Base-by-base conservation (phyloP, 805 yeast genomes). In the Candida wancherniae region DNA sequence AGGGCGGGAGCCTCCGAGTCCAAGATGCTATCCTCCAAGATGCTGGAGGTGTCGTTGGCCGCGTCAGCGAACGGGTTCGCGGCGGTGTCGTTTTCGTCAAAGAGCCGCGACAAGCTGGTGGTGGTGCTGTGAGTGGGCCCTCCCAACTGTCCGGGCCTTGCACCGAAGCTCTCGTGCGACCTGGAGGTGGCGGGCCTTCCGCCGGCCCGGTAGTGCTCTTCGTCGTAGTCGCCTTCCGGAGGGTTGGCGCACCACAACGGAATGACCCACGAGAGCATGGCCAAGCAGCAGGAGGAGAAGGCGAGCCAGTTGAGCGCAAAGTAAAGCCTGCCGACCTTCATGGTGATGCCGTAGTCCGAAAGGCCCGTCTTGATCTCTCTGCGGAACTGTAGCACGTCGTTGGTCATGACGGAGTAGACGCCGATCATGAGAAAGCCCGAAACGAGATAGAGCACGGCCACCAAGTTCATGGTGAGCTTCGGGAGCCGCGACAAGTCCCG, bases 231-330 rank as follows among this genome's bases (percentile, higher is more conserved):
- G n/a, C 47, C 51, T 4, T 37, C 51, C 1, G 51, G 47, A 4
- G 76, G 74, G 29, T 72, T 67, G 6, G 73, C 70, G 56, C 80
- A 77, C 82, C 83, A 40, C 34, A 39, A 22, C 1, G 69, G 69
- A 6, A 61, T 33, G 5, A 44, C 48, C 69, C 70, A 63, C 6
- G 58, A 39, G 11, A 57, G 25, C 57, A 54, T 55, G 11, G 53
- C 36, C 9, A 60, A 12, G 9, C 45, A 24, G 4, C 53, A 20
- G 16, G 51, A 41, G 1, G 35, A 47, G 27, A 61, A 47, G 1
- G 58, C 39, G 4, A 57, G 9, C 75, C 75, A 71, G 5, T 63
- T 42, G 3, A 72, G 20, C 15, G 55, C 22, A 34, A 67, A 60
- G 69, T 71, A 75, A 0, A 50, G 33, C 0, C 28, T 20, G 1